These are phyloP conservation scores for Penicillium sp. DNA, from an alignment of 2,329 filamentous ascomycete genomes.

Conservation along the genomic window DNA sequence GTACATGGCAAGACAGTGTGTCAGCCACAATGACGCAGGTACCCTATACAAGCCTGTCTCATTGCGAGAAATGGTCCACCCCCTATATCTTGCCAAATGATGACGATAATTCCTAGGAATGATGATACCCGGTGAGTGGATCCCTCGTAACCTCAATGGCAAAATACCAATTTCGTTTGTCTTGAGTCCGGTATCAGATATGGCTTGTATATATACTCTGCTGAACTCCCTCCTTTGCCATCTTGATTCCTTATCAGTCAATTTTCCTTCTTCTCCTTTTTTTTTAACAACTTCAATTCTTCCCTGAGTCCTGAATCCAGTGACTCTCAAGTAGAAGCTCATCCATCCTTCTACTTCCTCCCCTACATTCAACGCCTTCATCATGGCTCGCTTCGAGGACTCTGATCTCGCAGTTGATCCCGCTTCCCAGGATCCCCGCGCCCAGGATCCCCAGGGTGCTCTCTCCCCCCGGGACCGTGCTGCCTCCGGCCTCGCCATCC, in stretches of 20 bases:
- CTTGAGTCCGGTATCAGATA: slow-evolving; percentile 15
- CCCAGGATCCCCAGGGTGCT: slow-evolving; percentile 15
- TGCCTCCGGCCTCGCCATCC: slow-evolving; percentile 39
- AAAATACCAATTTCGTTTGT: slow-evolving; percentile 15
- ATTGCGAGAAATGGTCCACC: slow-evolving; percentile 8
- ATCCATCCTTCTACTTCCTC: slow-evolving; percentile 4
- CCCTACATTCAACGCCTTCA: slow-evolving; percentile 28
- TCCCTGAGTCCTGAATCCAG: slow-evolving; percentile 8
- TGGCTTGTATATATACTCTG: slow-evolving; percentile 21
- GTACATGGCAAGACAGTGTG: slow-evolving; percentile 14
- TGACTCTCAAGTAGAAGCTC: slow-evolving; percentile 15
- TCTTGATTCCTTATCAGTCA: slow-evolving; percentile 15
- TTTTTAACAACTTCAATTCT: slow-evolving; percentile 3
- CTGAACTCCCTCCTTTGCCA: slow-evolving; percentile 7
- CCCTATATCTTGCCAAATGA: slow-evolving; percentile 21
- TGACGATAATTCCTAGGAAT: slow-evolving; percentile 43
- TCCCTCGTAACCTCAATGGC: slow-evolving; percentile 19
- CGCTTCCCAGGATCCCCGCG: slow-evolving; percentile 16
- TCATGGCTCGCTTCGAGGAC: slow-evolving; percentile 61
- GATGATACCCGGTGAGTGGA: slow-evolving; percentile 33
- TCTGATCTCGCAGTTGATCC: slow-evolving; percentile 50
- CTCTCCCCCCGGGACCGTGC: slow-evolving; percentile 29
- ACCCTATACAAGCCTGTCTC: slow-evolving; percentile 14
- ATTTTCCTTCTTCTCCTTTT: slow-evolving; percentile 9
- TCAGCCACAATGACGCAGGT: slow-evolving; percentile 21